These are phyloP conservation scores for Pichia inconspicua DNA, from an alignment of 1,139 yeast genomes.

Conservation along the genomic window DNA sequence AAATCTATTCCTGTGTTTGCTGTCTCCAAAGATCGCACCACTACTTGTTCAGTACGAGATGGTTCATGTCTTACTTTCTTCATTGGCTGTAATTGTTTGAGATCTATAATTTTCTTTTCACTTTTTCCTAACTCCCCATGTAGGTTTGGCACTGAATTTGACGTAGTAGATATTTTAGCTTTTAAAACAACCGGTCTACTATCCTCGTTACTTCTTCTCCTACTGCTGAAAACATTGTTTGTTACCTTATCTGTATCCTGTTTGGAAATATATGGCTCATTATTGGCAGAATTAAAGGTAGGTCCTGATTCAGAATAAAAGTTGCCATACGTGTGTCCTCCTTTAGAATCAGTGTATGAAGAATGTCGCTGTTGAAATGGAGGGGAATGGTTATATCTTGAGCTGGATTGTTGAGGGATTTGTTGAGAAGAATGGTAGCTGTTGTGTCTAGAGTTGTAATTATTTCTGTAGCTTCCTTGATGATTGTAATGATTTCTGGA, in stretches of 20 bases:
- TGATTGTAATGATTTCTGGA: conserved; percentile 1
- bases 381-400: conserved; percentile 1
- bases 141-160: neutral
- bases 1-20: neutral
- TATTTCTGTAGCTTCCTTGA: conserved; percentile 2
- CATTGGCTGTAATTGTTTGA: conserved; percentile 12
- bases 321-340: neutral
- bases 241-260: neutral
- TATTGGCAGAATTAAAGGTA: neutral
- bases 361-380: neutral
- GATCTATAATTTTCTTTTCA: conserved; percentile 8
- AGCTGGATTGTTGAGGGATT: neutral
- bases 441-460: conserved; percentile 7
- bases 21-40: neutral
- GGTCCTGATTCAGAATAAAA: neutral
- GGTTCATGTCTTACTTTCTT: neutral
- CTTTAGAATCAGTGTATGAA: neutral
- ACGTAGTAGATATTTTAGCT: neutral
- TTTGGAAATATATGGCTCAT: neutral
- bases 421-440: conserved; percentile 1
- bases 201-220: conserved; percentile 4
- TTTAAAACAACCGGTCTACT: neutral
- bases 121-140: neutral
- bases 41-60: neutral
- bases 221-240: conserved; percentile 7